Percentiles rank a stretch among this genome's conserved stretches.
Evolutionary conservation across 371 early-diverging fungal genomes (phyloP).

Genomic region (Fennellomyces sp.): DNA sequence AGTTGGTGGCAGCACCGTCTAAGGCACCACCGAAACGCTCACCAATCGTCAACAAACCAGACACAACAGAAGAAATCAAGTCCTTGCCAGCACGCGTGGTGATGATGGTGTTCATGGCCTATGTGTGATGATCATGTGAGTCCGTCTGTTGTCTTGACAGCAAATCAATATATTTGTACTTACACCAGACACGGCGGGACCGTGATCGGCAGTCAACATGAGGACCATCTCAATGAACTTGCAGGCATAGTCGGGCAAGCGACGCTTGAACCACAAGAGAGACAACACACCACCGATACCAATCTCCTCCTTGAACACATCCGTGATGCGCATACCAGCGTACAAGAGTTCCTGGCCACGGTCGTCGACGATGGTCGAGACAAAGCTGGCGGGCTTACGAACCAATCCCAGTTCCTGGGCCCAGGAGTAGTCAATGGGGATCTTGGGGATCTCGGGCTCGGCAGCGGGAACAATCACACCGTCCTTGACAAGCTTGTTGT

Average conservation of each 20-base stretch:
- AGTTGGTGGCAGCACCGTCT: slow-evolving; percentile 93
- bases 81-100: slow-evolving; percentile 99
- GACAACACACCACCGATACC: slow-evolving; percentile 97
- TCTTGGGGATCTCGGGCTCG: slow-evolving; percentile 97
- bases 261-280: slow-evolving; percentile 97
- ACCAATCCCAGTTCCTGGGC: slow-evolving; percentile 98
- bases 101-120: slow-evolving; percentile 98
- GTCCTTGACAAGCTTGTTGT: slow-evolving; percentile 74
- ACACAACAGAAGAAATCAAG: slow-evolving; percentile 90
- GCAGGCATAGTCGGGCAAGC: slow-evolving; percentile 93
- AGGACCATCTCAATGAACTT: slow-evolving; percentile 99
- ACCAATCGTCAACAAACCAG: slow-evolving; percentile 95
- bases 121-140: background rate
- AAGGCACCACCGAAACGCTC: slow-evolving; percentile 97
- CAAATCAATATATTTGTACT: slow-evolving; percentile 21
- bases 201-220: slow-evolving; percentile 99
- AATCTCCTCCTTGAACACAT: slow-evolving; percentile 97
- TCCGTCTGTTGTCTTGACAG: background rate
- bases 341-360: slow-evolving; percentile 98
- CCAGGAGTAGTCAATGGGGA: slow-evolving; percentile 99
- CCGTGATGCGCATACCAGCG: slow-evolving; percentile 97
- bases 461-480: slow-evolving; percentile 71
- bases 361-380: slow-evolving; percentile 98
- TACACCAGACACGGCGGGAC: slow-evolving; percentile 75
- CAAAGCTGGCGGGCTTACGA: slow-evolving; percentile 97